Evolutionary conservation across 2,329 filamentous ascomycete genomes (phyloP).

Genomic region (Phialophora chinensis): DNA sequence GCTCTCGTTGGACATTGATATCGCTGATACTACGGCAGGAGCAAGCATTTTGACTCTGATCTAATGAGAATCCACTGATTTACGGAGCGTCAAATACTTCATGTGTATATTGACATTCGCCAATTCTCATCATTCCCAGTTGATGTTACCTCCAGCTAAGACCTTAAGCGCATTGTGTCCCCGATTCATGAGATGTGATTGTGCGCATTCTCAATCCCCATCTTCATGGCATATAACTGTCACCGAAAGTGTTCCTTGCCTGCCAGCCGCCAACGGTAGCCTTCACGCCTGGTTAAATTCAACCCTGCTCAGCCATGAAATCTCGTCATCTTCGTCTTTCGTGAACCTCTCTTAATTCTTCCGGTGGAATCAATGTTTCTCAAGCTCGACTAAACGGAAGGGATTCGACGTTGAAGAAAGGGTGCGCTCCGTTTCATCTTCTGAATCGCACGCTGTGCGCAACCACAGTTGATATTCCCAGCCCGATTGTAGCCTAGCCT

Average conservation of each 20-base stretch:
- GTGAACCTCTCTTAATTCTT: background rate
- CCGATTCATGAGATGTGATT: background rate
- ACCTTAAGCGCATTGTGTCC: background rate
- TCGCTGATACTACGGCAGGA: background rate
- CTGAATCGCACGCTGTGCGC: background rate
- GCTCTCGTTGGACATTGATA: background rate
- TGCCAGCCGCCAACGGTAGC: background rate
- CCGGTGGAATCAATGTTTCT: background rate
- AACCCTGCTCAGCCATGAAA: background rate
- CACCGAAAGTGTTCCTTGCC: background rate
- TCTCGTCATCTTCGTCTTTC: background rate
- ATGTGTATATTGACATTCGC: background rate
- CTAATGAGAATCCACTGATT: background rate
- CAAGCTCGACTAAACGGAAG: background rate
- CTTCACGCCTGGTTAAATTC: background rate
- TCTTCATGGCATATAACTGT: background rate
- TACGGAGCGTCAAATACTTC: background rate
- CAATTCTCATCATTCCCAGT: background rate
- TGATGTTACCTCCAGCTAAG: background rate
- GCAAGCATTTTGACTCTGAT: background rate
- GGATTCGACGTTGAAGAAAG: background rate
- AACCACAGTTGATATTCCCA: background rate
- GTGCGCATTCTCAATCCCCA: background rate
- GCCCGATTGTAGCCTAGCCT: background rate
- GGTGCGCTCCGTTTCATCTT: background rate